Evolutionary conservation across 1,139 yeast genomes (phyloP).

Genomic region (Taphrina sp.): DNA sequence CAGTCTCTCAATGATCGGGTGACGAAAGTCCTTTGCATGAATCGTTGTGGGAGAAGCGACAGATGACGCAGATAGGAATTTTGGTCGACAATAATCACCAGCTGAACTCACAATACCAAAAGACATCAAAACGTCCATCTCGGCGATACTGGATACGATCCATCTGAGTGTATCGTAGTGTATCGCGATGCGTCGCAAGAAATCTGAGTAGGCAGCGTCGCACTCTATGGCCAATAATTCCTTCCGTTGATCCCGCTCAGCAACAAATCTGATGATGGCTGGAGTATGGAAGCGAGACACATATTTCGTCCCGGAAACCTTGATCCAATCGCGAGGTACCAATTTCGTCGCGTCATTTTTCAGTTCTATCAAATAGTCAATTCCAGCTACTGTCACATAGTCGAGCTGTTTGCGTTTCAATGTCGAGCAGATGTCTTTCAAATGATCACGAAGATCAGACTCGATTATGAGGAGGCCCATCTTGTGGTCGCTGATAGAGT

Average conservation of each 20-base stretch:
- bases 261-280: slow-evolving; percentile 52
- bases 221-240: slow-evolving; percentile 59
- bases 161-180: slow-evolving; percentile 55
- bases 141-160: slow-evolving; percentile 56
- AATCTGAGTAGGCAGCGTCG: slow-evolving; percentile 56
- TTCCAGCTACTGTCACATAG: slow-evolving; percentile 59
- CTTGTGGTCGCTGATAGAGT: slow-evolving; percentile 44
- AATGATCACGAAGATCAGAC: slow-evolving; percentile 52
- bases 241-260: slow-evolving; percentile 58
- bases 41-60: slow-evolving; percentile 50
- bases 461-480: slow-evolving; percentile 43
- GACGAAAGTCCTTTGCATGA: slow-evolving; percentile 60
- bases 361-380: slow-evolving; percentile 72
- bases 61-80: slow-evolving; percentile 46
- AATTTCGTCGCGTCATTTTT: slow-evolving; percentile 55
- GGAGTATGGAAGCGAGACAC: slow-evolving; percentile 76
- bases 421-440: slow-evolving; percentile 49
- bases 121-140: slow-evolving; percentile 72
- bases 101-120: slow-evolving; percentile 61
- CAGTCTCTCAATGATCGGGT: slow-evolving; percentile 70
- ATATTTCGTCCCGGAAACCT: slow-evolving; percentile 53
- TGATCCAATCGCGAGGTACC: slow-evolving; percentile 67
- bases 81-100: slow-evolving; percentile 57
- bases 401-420: slow-evolving; percentile 60
- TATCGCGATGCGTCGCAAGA: slow-evolving; percentile 51